Conservation (phyloP, 2,329 filamentous ascomycete genomes). For the Aspergillus awamori region DNA sequence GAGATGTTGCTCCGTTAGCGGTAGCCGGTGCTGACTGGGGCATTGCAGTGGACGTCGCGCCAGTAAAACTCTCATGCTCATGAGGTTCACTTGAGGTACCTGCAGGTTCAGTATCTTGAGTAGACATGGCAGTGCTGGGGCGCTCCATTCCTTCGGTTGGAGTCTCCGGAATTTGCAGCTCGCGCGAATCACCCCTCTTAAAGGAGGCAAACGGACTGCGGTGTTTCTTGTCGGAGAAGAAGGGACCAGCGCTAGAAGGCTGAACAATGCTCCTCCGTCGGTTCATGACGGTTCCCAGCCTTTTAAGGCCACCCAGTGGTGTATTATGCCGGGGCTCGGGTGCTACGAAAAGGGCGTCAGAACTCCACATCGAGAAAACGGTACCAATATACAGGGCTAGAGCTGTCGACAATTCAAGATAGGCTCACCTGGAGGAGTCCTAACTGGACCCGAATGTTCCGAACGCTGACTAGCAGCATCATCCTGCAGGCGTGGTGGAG, state of each 20-base stretch:
- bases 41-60: conserved; percentile 25
- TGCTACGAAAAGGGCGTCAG: conserved; percentile 27
- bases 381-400: neutral
- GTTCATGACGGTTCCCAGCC: conserved; percentile 53
- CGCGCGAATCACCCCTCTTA: conserved; percentile 44
- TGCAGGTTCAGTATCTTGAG: conserved; percentile 29
- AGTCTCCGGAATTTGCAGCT: conserved; percentile 42
- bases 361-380: neutral
- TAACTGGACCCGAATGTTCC: conserved; percentile 46
- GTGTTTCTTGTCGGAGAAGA: conserved; percentile 45
- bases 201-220: conserved; percentile 48
- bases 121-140: conserved; percentile 35
- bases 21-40: conserved; percentile 22
- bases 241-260: conserved; percentile 33
- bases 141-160: conserved; percentile 33
- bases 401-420: neutral
- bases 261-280: conserved; percentile 48
- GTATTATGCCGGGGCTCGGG: conserved; percentile 45
- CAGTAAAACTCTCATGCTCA: conserved; percentile 25
- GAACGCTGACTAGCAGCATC: conserved; percentile 61
- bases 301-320: conserved; percentile 48
- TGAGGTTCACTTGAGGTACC: conserved; percentile 32
- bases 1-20: conserved; percentile 32
- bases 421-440: conserved; percentile 41
- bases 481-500: conserved; percentile 50